Percentiles rank a stretch among this genome's conserved stretches.
These are phyloP conservation scores for Zea mays DNA, from an alignment of 176 grass and related monocot genomes.

Conservation along the genomic window DNA sequence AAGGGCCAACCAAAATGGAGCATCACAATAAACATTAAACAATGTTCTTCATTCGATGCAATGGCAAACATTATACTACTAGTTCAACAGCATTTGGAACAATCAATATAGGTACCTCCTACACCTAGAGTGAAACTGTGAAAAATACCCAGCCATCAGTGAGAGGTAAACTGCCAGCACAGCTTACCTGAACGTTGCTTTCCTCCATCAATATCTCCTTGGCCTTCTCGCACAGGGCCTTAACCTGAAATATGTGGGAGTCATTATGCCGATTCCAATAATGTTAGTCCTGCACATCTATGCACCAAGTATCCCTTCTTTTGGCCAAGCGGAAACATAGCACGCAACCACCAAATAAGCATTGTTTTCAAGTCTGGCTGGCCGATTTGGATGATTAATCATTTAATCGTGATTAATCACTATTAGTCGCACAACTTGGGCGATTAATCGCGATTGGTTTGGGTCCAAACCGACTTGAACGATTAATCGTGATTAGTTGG, in stretches of 20 bases:
- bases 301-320: slow-evolving; percentile 33
- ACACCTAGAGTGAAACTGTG: not conserved
- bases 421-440: too few relatives aligned
- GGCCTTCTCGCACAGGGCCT: slow-evolving; percentile 82
- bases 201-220: slow-evolving; percentile 98
- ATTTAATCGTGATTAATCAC: too few relatives aligned
- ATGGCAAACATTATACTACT: not conserved
- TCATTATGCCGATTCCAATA: slow-evolving; percentile 11
- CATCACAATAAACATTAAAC: not conserved
- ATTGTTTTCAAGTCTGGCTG: too few relatives aligned
- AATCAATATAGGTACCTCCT: not conserved
- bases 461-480: too few relatives aligned
- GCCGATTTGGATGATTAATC: too few relatives aligned
- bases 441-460: too few relatives aligned
- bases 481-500: too few relatives aligned
- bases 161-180: slow-evolving; percentile 18
- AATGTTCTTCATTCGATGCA: not conserved
- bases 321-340: not conserved
- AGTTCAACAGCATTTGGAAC: not conserved
- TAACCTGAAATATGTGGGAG: slow-evolving; percentile 62
- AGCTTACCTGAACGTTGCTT: slow-evolving; percentile 88
- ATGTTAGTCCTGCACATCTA: slow-evolving; percentile 38
- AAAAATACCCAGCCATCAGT: slow-evolving; percentile 23
- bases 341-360: not conserved
- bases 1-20: not conserved